A percentile compares a stretch with the other conserved stretches of the same genome.
Conservation (phyloP, 2,329 filamentous ascomycete genomes). For the Cladosporium colombiae region DNA sequence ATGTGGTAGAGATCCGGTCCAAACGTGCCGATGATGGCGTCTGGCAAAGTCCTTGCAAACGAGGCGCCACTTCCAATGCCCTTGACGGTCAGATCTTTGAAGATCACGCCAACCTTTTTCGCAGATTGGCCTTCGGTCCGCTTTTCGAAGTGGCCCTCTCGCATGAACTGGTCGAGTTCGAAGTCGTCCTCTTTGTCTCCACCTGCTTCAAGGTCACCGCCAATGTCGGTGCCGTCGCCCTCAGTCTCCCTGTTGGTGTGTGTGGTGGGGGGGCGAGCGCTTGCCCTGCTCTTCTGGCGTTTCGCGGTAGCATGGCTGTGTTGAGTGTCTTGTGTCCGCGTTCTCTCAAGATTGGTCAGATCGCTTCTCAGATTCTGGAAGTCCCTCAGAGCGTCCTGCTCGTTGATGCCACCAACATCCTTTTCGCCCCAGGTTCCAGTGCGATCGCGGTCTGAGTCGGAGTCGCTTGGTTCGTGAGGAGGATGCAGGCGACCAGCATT, state of each 20-base stretch:
- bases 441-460: conserved; percentile 36
- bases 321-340: conserved; percentile 37
- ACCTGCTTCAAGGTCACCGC: conserved; percentile 43
- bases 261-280: conserved; percentile 31
- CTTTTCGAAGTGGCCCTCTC: conserved; percentile 74
- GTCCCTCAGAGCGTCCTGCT: conserved; percentile 59
- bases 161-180: conserved; percentile 68
- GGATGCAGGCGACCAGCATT: conserved; percentile 27
- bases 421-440: conserved; percentile 64
- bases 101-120: conserved; percentile 77
- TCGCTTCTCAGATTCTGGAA: conserved; percentile 59
- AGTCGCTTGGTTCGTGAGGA: conserved; percentile 32
- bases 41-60: conserved; percentile 71
- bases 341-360: conserved; percentile 55
- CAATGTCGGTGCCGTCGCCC: conserved; percentile 24
- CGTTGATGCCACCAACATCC: conserved; percentile 57
- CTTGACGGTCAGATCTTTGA: conserved; percentile 73
- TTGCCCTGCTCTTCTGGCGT: conserved; percentile 21
- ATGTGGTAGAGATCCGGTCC: conserved; percentile 75
- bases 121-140: conserved; percentile 65
- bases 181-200: conserved; percentile 62
- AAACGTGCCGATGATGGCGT: conserved; percentile 75
- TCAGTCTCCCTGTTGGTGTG: conserved; percentile 23
- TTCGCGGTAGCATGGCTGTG: conserved; percentile 24
- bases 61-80: conserved; percentile 66